Evolutionary conservation across 192 early-diverging fungal species (phyloP).

Genomic region (Rhizoclosmatium globosum): DNA sequence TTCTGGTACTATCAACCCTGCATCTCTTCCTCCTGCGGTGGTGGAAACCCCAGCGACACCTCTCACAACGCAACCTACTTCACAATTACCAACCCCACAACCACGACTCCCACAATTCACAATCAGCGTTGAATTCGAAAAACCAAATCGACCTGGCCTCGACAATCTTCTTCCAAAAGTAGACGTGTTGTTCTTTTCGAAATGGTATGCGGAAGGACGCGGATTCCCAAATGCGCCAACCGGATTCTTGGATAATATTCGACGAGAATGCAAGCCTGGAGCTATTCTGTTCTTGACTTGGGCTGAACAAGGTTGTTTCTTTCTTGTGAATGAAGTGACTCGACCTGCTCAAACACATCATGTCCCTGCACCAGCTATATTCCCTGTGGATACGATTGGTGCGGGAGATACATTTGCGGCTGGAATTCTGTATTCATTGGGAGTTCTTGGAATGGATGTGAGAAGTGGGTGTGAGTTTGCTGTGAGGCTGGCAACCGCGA

Average conservation of each 20-base stretch:
- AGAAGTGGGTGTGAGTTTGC: constrained; percentile 10
- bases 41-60: not conserved
- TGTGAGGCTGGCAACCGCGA: constrained; percentile 36
- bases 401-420: constrained; percentile 52
- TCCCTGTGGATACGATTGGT: constrained; percentile 44
- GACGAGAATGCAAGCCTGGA: constrained; percentile 33
- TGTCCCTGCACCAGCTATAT: constrained; percentile 33
- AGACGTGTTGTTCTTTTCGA: constrained; percentile 73
- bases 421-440: constrained; percentile 35
- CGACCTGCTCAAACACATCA: constrained; percentile 36
- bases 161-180: constrained; percentile 61
- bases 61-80: not conserved
- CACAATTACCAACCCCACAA: not conserved
- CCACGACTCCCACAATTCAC: constrained; percentile 45
- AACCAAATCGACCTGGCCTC: constrained; percentile 67
- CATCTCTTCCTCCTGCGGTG: not conserved
- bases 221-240: constrained; percentile 60
- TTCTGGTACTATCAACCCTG: not conserved
- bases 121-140: constrained; percentile 76
- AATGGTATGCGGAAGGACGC: constrained; percentile 65
- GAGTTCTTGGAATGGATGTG: constrained; percentile 17
- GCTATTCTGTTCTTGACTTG: constrained; percentile 71
- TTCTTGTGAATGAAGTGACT: constrained; percentile 31
- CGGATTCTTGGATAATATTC: constrained; percentile 42
- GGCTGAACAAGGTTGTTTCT: constrained; percentile 63